A percentile compares a stretch with the other conserved stretches of the same genome.
Evolutionary conservation across 352 stramenopile genomes (phyloP).

Genomic region (Pythium pyrilobum): DNA sequence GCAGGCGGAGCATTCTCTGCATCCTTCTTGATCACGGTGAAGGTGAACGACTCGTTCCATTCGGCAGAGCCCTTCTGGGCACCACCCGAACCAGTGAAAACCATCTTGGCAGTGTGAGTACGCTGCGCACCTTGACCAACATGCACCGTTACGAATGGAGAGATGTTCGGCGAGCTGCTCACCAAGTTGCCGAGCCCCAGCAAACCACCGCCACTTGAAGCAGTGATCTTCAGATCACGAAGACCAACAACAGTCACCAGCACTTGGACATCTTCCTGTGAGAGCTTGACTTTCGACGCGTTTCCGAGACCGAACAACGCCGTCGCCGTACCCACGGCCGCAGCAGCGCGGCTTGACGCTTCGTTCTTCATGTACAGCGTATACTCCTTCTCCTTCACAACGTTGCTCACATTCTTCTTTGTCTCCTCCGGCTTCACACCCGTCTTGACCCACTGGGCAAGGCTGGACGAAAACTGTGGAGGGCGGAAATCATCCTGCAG

Average conservation of each 20-base stretch:
- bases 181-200: constrained; percentile 70
- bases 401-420: constrained; percentile 79
- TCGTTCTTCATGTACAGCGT: constrained; percentile 56
- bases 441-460: constrained; percentile 78
- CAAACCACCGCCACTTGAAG: constrained; percentile 57
- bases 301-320: constrained; percentile 14
- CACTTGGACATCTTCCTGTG: constrained; percentile 58
- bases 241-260: constrained; percentile 62
- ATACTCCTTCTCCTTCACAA: constrained; percentile 75
- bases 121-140: constrained; percentile 60
- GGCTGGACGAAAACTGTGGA: constrained; percentile 60
- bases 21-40: constrained; percentile 53
- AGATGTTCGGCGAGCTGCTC: constrained; percentile 72
- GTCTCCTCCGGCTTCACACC: constrained; percentile 69
- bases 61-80: constrained; percentile 48
- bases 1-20: constrained; percentile 20
- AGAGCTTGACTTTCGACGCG: constrained; percentile 15
- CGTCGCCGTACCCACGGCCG: constrained; percentile 21
- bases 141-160: constrained; percentile 73
- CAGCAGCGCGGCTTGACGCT: constrained; percentile 18
- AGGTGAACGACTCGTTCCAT: constrained; percentile 84
- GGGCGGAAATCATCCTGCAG: constrained; percentile 75
- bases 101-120: constrained; percentile 71
- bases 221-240: constrained; percentile 54
- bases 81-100: constrained; percentile 25